Evolutionary conservation across 768 basidiomycete species (phyloP).

Genomic region (Lyophyllum decastes): DNA sequence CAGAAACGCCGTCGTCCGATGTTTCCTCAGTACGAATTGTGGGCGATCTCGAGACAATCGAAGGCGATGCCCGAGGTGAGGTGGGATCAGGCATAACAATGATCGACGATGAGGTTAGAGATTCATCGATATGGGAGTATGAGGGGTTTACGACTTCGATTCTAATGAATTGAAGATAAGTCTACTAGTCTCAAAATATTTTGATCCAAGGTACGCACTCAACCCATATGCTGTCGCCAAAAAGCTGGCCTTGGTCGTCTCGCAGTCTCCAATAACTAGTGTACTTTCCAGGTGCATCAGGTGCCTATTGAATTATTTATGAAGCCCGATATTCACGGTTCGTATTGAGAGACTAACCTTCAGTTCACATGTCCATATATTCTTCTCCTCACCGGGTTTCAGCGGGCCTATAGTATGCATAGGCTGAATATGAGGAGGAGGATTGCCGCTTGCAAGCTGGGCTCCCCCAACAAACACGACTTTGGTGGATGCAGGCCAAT

Average conservation of each 20-base stretch:
- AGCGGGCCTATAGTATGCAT: conserved; percentile 50
- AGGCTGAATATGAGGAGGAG: background rate
- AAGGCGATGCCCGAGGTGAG: conserved; percentile 18
- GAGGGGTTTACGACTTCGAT: conserved; percentile 66
- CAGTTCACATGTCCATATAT: conserved; percentile 73
- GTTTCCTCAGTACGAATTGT: conserved; percentile 24
- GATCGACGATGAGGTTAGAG: conserved; percentile 67
- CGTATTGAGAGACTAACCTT: conserved; percentile 45
- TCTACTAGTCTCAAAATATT: background rate
- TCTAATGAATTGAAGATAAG: conserved; percentile 32
- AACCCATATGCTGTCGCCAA: conserved; percentile 78
- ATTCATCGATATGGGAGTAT: conserved; percentile 40
- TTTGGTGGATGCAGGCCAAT: conserved; percentile 72
- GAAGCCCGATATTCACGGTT: background rate
- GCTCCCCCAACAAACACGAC: conserved; percentile 75
- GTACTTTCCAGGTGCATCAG: conserved; percentile 71
- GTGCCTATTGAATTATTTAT: conserved; percentile 47
- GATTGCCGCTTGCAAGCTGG: conserved; percentile 41
- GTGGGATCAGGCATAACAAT: conserved; percentile 63
- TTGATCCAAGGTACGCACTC: conserved; percentile 54
- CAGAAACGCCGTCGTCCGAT: conserved; percentile 40
- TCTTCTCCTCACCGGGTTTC: conserved; percentile 55
- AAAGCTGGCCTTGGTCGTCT: conserved; percentile 57
- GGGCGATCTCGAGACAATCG: conserved; percentile 9
- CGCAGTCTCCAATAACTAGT: conserved; percentile 76